phyloP scores from a whole-genome alignment of 345 rosid species.

The Geranium rotundifolium region DNA sequence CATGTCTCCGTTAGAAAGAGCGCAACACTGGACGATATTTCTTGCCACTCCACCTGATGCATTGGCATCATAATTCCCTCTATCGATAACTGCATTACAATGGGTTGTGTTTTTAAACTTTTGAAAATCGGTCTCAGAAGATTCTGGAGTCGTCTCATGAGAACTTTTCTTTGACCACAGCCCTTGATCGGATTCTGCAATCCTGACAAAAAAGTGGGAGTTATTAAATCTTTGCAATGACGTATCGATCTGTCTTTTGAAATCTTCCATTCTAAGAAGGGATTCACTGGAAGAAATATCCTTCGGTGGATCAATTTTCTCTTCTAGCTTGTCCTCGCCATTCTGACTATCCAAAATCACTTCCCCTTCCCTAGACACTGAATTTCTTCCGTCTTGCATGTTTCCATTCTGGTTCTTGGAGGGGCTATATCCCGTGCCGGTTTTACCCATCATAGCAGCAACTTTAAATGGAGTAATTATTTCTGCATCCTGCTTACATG shows the following conservation, averaged over 20 bases:
- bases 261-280: constrained; percentile 78
- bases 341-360: constrained; percentile 31
- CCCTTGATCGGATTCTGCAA: constrained; percentile 70
- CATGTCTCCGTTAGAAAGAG: constrained; percentile 88
- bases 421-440: constrained; percentile 37
- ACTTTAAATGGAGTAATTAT: constrained; percentile 86
- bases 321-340: constrained; percentile 37
- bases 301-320: constrained; percentile 34
- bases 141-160: constrained; percentile 20
- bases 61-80: constrained; percentile 69
- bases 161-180: constrained; percentile 73
- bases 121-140: constrained; percentile 23
- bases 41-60: constrained; percentile 82
- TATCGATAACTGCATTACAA: constrained; percentile 59
- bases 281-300: constrained; percentile 72
- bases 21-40: constrained; percentile 54
- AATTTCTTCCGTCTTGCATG: constrained; percentile 20
- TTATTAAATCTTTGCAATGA: constrained; percentile 66
- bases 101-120: constrained; percentile 19
- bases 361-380: constrained; percentile 34
- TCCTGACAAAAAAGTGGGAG: constrained; percentile 94
- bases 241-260: constrained; percentile 54
- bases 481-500: constrained; percentile 63
- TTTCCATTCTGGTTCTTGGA: constrained; percentile 45
- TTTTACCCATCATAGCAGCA: constrained; percentile 80